Conservation (phyloP, 73 alveolate species). For the Paramecium bursaria region DNA sequence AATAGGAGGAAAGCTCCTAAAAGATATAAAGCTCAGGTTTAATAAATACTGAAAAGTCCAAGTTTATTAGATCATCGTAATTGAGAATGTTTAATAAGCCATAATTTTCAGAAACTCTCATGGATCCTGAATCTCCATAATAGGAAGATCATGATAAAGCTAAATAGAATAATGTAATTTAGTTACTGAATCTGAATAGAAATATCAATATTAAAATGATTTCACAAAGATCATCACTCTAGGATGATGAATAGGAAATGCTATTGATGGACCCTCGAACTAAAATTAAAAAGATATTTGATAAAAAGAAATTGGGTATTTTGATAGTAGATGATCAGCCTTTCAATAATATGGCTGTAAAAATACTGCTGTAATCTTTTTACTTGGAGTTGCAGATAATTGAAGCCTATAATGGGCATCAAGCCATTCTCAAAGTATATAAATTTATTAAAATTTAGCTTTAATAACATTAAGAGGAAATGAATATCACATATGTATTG, state of each 20-base stretch:
- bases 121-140: not conserved
- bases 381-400: not conserved
- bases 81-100: conserved; percentile 25
- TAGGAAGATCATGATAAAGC: conserved; percentile 11
- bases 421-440: conserved; percentile 60
- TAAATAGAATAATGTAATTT: not conserved
- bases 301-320: conserved; percentile 25
- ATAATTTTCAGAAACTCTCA: not conserved
- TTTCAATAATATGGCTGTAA: conserved; percentile 57
- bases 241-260: conserved; percentile 34
- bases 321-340: conserved; percentile 69
- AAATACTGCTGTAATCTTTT: conserved; percentile 7
- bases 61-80: conserved; percentile 23
- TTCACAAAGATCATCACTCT: no score
- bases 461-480: not conserved
- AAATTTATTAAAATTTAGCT: conserved; percentile 5
- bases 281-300: not conserved
- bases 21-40: not conserved
- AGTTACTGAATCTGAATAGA: conserved; percentile 13
- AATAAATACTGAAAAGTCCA: not conserved
- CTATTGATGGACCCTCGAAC: conserved; percentile 23
- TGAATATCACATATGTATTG: conserved; percentile 19
- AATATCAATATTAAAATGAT: no score
- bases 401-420: conserved; percentile 70
- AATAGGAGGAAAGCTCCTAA: conserved; percentile 44